Base-by-base conservation (phyloP, 2,329 filamentous ascomycete species). In the Aspergillus puulaauensis region DNA sequence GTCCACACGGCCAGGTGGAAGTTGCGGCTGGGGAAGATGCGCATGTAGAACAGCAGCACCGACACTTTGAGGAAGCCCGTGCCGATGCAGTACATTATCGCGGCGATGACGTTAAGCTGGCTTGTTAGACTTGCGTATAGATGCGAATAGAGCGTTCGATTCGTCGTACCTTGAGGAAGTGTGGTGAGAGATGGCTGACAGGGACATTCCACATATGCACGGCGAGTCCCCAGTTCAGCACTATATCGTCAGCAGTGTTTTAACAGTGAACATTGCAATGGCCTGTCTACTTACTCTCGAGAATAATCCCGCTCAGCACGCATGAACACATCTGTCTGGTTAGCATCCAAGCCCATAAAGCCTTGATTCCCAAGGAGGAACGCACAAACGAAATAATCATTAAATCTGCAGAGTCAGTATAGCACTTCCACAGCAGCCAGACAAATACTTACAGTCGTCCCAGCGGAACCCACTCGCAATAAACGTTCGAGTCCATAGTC, bases 21-120 rank as follows among this genome's bases (percentile, higher is more conserved):
- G 33, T 60, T 63, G 8, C 61, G 60, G 17, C 64, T 66, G 4
- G 70, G 70, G 51, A 70, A 71, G 45, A 73, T 68, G 49, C 66
- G 67, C 15, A 64, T 58, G 51, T 70, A 70, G 41, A 67, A 67
- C 7, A 72, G 31, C 14, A 73, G 64, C 23, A 73, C 69, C 8
- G 70, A 70, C 37, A 70, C 59, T 50, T 72, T 73, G 24, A 67
- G 64, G 50, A 70, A 68, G 5, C 68, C 70, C 12, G 68, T 69
- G 6, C 63, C 67, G 17, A 64, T 63, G 45, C 66, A 67, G 57
- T 72, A 72, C 23, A 71, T 44, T 9, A 71, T 68, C 9, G 66
- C 66, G n/a, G 68, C 65, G 19, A 67, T 56, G 3, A 72, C 49
- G 52, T 70, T 69, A 7, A 64, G 35, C 70, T 72, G 49, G 21